Percentiles rank a stretch among this genome's conserved stretches.
phyloP scores from a whole-genome alignment of 2,329 filamentous ascomycete genomes.

The Talaromyces funiculosus region DNA sequence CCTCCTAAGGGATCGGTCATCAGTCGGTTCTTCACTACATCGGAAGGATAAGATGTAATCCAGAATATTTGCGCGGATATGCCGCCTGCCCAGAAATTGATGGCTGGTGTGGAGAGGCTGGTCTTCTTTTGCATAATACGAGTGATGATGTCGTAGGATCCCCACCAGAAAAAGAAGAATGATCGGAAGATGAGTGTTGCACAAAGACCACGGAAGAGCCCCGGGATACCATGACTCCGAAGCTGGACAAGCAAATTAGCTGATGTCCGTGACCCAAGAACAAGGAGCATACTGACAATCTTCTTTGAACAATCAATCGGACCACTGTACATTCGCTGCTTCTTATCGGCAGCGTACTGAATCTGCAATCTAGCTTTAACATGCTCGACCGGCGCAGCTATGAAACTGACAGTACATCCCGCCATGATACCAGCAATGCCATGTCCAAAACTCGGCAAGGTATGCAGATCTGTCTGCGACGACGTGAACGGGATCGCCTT shows the following conservation, averaged over 20 bases:
- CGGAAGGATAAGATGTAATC: slow-evolving; percentile 83
- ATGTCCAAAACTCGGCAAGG: slow-evolving; percentile 72
- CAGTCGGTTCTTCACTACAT: slow-evolving; percentile 91
- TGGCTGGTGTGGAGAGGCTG: slow-evolving; percentile 63
- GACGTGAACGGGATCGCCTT: slow-evolving; percentile 33
- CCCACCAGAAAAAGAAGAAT: slow-evolving; percentile 99
- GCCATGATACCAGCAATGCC: slow-evolving; percentile 82
- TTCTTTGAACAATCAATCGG: slow-evolving; percentile 78
- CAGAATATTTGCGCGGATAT: slow-evolving; percentile 92
- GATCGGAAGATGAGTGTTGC: slow-evolving; percentile 84
- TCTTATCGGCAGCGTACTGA: slow-evolving; percentile 78
- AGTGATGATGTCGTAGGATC: slow-evolving; percentile 83
- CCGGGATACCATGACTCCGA: slow-evolving; percentile 63
- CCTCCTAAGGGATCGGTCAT: slow-evolving; percentile 91
- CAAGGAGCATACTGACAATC: slow-evolving; percentile 34
- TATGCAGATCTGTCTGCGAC: slow-evolving; percentile 33
- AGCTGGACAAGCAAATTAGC: slow-evolving; percentile 27
- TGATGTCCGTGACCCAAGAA: neutral
- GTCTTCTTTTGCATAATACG: slow-evolving; percentile 62
- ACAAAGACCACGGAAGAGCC: slow-evolving; percentile 77
- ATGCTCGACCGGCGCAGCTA: slow-evolving; percentile 91
- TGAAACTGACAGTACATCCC: slow-evolving; percentile 82
- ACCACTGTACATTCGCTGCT: slow-evolving; percentile 72
- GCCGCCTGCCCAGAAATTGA: slow-evolving; percentile 98
- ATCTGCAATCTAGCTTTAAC: slow-evolving; percentile 91